Conservation (phyloP, 1,284 basidiomycete genomes). For the Trichosporon sp. region DNA sequence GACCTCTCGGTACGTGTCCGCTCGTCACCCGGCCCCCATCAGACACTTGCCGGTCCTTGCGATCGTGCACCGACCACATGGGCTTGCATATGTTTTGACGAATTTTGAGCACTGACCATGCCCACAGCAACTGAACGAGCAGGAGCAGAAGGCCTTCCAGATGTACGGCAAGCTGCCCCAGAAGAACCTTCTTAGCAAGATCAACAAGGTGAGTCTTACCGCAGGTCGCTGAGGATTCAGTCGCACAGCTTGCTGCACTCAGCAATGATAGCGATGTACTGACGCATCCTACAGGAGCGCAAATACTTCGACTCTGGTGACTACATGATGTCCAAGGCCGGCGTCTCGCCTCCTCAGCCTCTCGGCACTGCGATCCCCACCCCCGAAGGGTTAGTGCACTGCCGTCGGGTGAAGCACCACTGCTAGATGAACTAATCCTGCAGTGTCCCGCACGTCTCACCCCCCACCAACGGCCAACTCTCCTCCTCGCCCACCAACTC, state of each 20-base stretch:
- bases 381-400: conserved; percentile 76
- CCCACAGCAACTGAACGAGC: conserved; percentile 69
- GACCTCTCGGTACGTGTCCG: conserved; percentile 43
- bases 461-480: conserved; percentile 35
- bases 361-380: conserved; percentile 93
- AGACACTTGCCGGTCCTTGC: neutral
- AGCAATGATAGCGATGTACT: no score
- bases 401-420: no score
- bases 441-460: conserved; percentile 47
- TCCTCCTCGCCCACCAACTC: conserved; percentile 40
- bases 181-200: conserved; percentile 87
- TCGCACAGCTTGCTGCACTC: no score
- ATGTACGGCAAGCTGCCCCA: conserved; percentile 91
- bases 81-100: no score
- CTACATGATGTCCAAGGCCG: conserved; percentile 92
- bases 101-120: conserved; percentile 7
- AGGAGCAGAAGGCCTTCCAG: conserved; percentile 90
- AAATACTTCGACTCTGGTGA: conserved; percentile 98
- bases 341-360: conserved; percentile 72
- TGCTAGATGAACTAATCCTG: neutral
- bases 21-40: neutral
- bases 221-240: no score
- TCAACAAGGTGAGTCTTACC: conserved; percentile 69
- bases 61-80: neutral
- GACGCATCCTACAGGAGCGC: conserved; percentile 62